Percentiles rank a stretch among this genome's conserved stretches.
Evolutionary conservation across 2,329 filamentous ascomycete genomes (phyloP).

Genomic region (Gnomoniopsis sp.): DNA sequence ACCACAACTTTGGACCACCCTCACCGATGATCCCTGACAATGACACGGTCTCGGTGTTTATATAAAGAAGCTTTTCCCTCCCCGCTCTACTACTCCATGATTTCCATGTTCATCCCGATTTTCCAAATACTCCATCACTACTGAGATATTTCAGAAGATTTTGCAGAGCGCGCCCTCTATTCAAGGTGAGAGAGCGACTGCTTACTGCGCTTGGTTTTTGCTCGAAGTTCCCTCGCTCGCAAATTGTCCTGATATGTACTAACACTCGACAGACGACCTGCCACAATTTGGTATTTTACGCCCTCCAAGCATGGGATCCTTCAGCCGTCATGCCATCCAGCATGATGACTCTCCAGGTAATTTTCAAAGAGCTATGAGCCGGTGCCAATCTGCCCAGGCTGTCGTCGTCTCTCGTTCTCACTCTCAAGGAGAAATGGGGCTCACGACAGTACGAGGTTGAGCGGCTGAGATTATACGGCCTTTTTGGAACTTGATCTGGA

Average conservation of each 20-base stretch:
- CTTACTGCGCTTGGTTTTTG: conserved; percentile 4
- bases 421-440: not conserved
- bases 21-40: not conserved
- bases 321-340: conserved; percentile 16
- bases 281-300: conserved; percentile 10
- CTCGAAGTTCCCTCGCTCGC: conserved; percentile 11
- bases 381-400: conserved; percentile 26
- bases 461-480: conserved; percentile 37
- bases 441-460: conserved; percentile 8
- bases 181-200: not conserved
- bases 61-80: too few species aligned
- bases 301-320: conserved; percentile 16
- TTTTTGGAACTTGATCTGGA: conserved; percentile 32
- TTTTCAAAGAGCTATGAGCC: conserved; percentile 31
- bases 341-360: conserved; percentile 30
- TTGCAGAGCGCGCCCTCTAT: too few species aligned
- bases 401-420: not conserved
- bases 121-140: not conserved
- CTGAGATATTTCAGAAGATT: not conserved
- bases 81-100: too few species aligned
- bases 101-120: conserved; percentile 1
- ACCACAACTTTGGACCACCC: too few species aligned
- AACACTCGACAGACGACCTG: not conserved
- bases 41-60: too few species aligned
- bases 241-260: not conserved